Percentiles rank a stretch among this genome's conserved stretches.
Evolutionary conservation across 225 moss, liverwort and hornwort genomes (phyloP).

Genomic region (Ulota crispa): DNA sequence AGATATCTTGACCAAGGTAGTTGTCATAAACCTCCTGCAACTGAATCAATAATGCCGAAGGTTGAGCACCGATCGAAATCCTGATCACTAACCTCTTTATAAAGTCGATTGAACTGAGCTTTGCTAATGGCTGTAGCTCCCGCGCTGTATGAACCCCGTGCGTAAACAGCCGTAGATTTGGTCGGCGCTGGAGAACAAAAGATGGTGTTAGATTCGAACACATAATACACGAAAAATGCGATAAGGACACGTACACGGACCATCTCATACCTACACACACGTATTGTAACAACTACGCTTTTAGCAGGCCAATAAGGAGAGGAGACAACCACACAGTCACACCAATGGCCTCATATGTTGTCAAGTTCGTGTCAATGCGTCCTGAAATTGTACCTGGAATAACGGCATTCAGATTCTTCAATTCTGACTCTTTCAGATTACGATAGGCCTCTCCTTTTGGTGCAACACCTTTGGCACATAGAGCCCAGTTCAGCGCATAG

Average conservation of each 20-base stretch:
- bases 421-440: conserved; percentile 48
- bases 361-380: background rate
- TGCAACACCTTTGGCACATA: conserved; percentile 48
- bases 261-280: background rate
- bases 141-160: conserved; percentile 41
- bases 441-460: conserved; percentile 59
- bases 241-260: background rate
- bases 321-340: background rate
- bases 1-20: background rate
- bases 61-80: background rate
- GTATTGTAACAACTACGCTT: background rate
- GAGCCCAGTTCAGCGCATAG: conserved; percentile 69
- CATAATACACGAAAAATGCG: background rate
- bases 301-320: background rate
- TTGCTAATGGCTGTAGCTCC: conserved; percentile 57
- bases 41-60: background rate
- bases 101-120: conserved; percentile 49
- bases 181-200: conserved; percentile 32
- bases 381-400: conserved; percentile 41
- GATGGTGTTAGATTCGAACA: conserved; percentile 20
- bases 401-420: conserved; percentile 54
- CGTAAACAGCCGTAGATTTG: conserved; percentile 45
- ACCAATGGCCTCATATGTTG: background rate
- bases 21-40: background rate
- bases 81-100: conserved; percentile 47